phyloP scores from a whole-genome alignment of 2,329 filamentous ascomycete genomes.

The Colletotrichum magnum region DNA sequence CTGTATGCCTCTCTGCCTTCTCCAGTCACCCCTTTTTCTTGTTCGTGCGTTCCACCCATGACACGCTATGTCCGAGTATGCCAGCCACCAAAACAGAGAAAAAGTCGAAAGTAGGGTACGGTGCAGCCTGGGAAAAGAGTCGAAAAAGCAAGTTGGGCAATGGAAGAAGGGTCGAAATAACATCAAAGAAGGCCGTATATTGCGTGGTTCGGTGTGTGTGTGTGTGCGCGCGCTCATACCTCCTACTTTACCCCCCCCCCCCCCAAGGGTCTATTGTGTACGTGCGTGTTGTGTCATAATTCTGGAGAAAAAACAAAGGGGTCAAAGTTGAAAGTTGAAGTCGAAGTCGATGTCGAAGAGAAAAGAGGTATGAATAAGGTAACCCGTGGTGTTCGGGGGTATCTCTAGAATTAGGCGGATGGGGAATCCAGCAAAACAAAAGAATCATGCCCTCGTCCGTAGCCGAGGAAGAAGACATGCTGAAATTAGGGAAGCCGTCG shows the following conservation, averaged over 20 bases:
- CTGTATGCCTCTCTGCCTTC: conserved; percentile 8
- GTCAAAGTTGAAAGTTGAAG: conserved; percentile 22
- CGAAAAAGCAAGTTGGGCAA: conserved; percentile 20
- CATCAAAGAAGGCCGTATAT: conserved; percentile 29
- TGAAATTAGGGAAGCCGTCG: conserved; percentile 5
- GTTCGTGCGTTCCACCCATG: conserved; percentile 7
- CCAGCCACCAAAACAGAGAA: conserved; percentile 2
- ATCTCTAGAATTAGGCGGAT: conserved; percentile 43
- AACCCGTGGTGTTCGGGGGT: conserved; percentile 39
- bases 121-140: neutral
- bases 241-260: neutral
- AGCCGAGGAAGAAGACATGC: conserved; percentile 7
- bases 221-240: neutral
- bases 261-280: conserved; percentile 34
- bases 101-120: neutral
- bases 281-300: conserved; percentile 36
- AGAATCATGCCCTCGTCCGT: conserved; percentile 28
- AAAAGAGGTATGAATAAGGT: conserved; percentile 33
- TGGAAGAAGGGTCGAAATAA: conserved; percentile 7
- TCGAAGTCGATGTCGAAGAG: conserved; percentile 14
- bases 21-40: neutral
- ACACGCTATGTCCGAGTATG: conserved; percentile 25
- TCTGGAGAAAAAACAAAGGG: conserved; percentile 30
- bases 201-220: conserved; percentile 28
- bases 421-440: conserved; percentile 31